Conservation (phyloP, 306 rosid species). For the Astragalus membranaceus region DNA sequence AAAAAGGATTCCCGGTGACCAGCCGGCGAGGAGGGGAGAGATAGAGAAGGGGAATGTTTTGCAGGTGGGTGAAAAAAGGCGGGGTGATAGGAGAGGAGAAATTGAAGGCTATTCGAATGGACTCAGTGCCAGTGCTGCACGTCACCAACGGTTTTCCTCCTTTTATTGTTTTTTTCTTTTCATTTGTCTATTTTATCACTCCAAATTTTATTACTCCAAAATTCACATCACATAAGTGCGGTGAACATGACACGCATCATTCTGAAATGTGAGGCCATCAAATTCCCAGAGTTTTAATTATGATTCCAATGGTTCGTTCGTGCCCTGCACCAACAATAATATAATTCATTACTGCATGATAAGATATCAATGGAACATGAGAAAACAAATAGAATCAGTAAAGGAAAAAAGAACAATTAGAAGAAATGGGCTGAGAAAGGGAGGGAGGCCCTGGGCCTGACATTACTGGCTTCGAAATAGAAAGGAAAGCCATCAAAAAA, state of each 20-base stretch:
- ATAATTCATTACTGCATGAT: no score
- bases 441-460: no score
- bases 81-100: constrained; percentile 24
- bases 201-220: background rate
- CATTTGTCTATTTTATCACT: background rate
- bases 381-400: no score
- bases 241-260: background rate
- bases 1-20: constrained; percentile 43
- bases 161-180: background rate
- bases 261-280: background rate
- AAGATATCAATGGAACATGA: no score
- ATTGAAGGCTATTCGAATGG: constrained; percentile 20
- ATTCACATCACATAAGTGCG: background rate
- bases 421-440: no score
- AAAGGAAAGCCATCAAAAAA: no score
- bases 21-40: constrained; percentile 38
- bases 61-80: background rate
- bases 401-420: no score
- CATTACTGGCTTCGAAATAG: no score
- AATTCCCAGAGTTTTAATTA: no score
- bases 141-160: constrained; percentile 6
- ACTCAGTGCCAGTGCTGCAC: constrained; percentile 21
- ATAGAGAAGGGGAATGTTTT: background rate
- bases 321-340: no score
- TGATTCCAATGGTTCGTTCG: no score